These are phyloP conservation scores for Bertia moriformis DNA, from an alignment of 2,329 filamentous ascomycete genomes.

Conservation along the genomic window DNA sequence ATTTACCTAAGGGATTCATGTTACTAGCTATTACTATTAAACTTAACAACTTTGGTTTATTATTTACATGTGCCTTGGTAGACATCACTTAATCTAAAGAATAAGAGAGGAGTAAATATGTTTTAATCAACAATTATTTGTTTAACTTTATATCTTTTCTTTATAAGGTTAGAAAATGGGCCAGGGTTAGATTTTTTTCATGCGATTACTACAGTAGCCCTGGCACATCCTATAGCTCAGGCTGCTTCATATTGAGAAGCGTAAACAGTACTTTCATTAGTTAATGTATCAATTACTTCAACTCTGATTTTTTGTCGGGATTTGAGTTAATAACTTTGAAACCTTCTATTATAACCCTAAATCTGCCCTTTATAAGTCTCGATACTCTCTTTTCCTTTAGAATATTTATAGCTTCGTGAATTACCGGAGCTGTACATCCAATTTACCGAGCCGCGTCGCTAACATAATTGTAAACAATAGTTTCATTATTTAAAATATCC, in stretches of 20 bases:
- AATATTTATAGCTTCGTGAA: neutral
- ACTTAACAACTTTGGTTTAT: neutral
- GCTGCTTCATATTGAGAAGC: neutral
- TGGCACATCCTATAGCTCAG: neutral
- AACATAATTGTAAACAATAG: neutral
- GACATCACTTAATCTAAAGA: neutral
- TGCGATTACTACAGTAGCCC: neutral
- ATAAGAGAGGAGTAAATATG: too few relatives aligned
- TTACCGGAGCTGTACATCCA: neutral
- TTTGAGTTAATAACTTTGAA: neutral
- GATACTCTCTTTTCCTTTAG: neutral
- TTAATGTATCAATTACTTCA: neutral
- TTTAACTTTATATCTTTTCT: neutral
- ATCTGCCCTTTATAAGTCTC: neutral
- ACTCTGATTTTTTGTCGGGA: neutral
- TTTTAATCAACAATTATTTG: too few relatives aligned
- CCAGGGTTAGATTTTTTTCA: neutral
- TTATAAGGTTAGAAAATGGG: neutral
- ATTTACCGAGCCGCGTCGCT: neutral
- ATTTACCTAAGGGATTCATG: constrained; percentile 2
- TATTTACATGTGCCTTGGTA: neutral
- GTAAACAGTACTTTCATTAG: neutral
- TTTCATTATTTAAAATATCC: constrained; percentile 1
- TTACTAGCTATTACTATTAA: neutral
- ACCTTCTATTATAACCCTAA: neutral